Base-by-base conservation (phyloP, 192 early-diverging fungal species). In the Bifiguratus adelaidae region DNA sequence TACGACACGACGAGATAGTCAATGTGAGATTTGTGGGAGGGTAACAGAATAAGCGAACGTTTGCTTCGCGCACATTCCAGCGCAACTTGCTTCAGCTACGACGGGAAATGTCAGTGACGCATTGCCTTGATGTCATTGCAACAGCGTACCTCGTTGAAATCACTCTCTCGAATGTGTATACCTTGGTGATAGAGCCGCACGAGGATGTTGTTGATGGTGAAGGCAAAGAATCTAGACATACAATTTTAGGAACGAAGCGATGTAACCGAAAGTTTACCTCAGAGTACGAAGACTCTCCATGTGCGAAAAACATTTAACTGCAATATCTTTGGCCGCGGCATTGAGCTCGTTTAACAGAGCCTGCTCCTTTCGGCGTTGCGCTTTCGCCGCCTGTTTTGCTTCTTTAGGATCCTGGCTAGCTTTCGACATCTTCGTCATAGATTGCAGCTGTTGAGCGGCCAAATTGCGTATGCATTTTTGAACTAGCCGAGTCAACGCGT, bases 1-100 rank as follows among this genome's bases (percentile, higher is more conserved):
- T 82, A 88, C 25, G 72, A 80, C 20, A 91, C 67, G 15, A 91
- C 85, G 12, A 91, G 58, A 56, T 91, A 91, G 57, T 91, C 88
- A 27, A 91, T 72, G 51, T 91, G 88, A 4, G 83, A 86, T 67
- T 91, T 91, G 61, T 91, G 88, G 27, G 71, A 91, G 26, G 88
- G 88, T 37, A 88, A 49, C 33, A 91, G 68, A 18, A 91, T 72
- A 47, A 91, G 65, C 9, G 85, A 88, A 30, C 84, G 70, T 30
- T 78, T 76, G 28, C 80, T 78, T 41, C 78, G 65, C 37, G 61
- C 63, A 24, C 76, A 74, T 22, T 66, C 60, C 23, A 71, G 51
- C 3, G 80, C 80, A 3, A 76, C 63, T 15, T 72, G 35, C 42
- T 72, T 61, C 18, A 83, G 46, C 73, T 75, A 55, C 12, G 11